Evolutionary conservation across 192 early-diverging fungal genomes (phyloP).

Genomic region (Coemansia sp.): DNA sequence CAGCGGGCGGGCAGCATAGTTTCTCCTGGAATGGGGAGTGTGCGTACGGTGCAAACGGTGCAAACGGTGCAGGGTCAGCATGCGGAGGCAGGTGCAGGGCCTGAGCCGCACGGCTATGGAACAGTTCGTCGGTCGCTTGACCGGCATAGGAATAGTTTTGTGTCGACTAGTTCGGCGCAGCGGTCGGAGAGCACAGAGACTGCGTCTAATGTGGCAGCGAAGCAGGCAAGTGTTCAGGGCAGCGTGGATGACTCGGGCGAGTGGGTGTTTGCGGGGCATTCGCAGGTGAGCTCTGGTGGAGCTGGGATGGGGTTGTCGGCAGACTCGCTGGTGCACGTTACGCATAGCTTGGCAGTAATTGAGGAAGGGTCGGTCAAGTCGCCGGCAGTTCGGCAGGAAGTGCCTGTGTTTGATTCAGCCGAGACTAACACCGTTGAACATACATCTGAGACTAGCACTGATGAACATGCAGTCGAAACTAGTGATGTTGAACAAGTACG

Average conservation of each 20-base stretch:
- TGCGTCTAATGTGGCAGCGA: background rate
- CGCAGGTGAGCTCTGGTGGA: conserved; percentile 16
- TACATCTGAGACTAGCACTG: no score
- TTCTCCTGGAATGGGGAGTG: conserved; percentile 7
- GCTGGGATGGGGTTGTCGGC: conserved; percentile 17
- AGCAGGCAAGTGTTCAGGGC: conserved; percentile 4
- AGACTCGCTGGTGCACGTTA: conserved; percentile 34
- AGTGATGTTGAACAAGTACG: no score
- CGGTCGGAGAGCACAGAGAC: conserved; percentile 2
- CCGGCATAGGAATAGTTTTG: conserved; percentile 19
- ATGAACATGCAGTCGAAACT: no score
- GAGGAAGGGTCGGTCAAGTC: conserved; percentile 15
- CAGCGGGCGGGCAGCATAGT: conserved; percentile 1
- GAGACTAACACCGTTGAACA: background rate
- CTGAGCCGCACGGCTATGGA: background rate
- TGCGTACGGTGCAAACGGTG: conserved; percentile 17
- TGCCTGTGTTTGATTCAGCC: background rate
- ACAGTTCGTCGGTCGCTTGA: conserved; percentile 5
- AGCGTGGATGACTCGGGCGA: conserved; percentile 34
- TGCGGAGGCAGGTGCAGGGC: background rate
- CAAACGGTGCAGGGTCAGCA: conserved; percentile 17
- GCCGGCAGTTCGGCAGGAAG: background rate
- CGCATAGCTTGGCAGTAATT: conserved; percentile 16
- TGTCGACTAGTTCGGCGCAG: conserved; percentile 10
- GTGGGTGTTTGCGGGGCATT: conserved; percentile 41